Evolutionary conservation across 768 basidiomycete genomes (phyloP).

Genomic region (Panus rudis): DNA sequence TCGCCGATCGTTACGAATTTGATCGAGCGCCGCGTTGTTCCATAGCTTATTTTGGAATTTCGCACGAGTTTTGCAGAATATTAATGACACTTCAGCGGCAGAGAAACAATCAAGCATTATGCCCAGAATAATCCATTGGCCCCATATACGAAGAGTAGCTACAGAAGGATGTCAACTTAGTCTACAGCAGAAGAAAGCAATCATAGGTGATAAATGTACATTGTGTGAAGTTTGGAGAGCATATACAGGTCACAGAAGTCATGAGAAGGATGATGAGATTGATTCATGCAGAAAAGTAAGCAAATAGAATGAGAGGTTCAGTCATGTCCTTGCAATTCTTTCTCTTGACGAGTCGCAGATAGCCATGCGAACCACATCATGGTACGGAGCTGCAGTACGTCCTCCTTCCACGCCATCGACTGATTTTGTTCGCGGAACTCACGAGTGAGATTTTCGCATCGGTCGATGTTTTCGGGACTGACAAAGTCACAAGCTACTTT

Average conservation of each 20-base stretch:
- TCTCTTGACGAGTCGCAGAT: conserved; percentile 50
- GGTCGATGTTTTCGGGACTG: conserved; percentile 83
- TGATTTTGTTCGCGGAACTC: conserved; percentile 92
- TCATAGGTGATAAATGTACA: neutral
- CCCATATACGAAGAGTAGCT: too few species aligned
- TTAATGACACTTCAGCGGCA: too few species aligned
- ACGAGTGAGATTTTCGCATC: conserved; percentile 78
- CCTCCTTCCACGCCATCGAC: conserved; percentile 87
- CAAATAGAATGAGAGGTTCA: neutral
- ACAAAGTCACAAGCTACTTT: conserved; percentile 96
- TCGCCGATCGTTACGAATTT: too few species aligned
- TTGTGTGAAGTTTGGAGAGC: neutral
- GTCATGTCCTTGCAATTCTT: conserved; percentile 21
- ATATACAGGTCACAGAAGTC: neutral
- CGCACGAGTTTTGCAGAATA: too few species aligned
- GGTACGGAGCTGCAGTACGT: conserved; percentile 82
- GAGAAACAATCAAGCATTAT: too few species aligned
- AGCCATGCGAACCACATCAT: conserved; percentile 96
- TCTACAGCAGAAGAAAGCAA: too few species aligned
- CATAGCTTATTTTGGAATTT: too few species aligned
- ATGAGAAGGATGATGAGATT: neutral
- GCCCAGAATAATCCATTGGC: too few species aligned
- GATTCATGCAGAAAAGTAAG: neutral
- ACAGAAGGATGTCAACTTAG: too few species aligned
- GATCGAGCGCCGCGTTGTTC: too few species aligned